phyloP scores from a whole-genome alignment of 176 grass and related monocot genomes.

The Carex kokanica region DNA sequence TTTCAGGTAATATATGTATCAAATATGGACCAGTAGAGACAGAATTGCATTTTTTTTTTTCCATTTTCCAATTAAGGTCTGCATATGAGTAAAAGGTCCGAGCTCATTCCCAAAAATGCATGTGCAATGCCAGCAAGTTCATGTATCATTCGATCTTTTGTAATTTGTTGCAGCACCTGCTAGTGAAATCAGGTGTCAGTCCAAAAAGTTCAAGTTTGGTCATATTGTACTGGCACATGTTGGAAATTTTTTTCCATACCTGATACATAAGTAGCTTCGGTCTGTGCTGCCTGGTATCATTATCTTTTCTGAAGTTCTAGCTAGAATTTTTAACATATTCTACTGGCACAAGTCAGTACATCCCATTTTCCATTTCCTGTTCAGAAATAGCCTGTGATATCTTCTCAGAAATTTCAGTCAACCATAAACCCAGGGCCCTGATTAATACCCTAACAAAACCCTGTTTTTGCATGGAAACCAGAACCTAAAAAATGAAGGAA shows the following conservation, averaged over 20 bases:
- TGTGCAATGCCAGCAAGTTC: neutral
- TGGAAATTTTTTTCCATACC: neutral
- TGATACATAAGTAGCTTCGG: neutral
- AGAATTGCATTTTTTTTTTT: neutral
- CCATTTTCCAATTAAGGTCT: neutral
- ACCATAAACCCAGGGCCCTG: neutral
- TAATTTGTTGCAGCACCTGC: no score
- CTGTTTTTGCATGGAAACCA: neutral
- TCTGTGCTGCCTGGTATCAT: neutral
- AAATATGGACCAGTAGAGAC: neutral
- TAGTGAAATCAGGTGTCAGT: neutral
- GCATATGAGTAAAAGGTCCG: neutral
- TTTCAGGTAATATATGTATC: slow-evolving; percentile 30
- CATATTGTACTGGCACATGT: neutral
- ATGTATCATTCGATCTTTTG: neutral
- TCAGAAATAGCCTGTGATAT: neutral
- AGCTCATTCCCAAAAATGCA: neutral
- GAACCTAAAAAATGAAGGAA: neutral
- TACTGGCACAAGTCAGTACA: neutral
- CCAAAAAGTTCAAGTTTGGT: neutral
- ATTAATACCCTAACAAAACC: neutral
- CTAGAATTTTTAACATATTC: neutral
- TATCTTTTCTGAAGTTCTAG: neutral
- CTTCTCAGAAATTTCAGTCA: neutral
- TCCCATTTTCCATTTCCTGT: neutral